Evolutionary conservation across 768 basidiomycete genomes (phyloP), one percentile per base, ranked within the genome.

Genomic region (Fomitopsis pulvina): DNA sequence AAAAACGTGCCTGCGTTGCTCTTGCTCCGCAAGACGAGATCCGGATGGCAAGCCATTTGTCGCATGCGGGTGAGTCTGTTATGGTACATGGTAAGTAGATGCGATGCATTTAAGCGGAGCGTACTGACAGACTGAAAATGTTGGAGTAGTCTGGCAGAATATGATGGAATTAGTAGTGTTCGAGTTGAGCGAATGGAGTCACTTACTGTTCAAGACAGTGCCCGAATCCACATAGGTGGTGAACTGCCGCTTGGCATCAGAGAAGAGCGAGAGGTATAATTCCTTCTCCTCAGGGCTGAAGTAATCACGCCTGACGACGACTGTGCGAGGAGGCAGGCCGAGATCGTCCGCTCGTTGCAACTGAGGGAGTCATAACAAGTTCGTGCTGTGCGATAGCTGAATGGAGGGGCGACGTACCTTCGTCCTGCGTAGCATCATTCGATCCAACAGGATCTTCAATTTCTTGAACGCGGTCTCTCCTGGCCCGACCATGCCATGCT

Each of bases 281-380:
- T 99, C 96, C 64, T 93, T 97, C 70, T 99, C 96, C 66, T 96
- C 94, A 0, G 91, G 87, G 55, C 90, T 93, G 73, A 98, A 98
- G 66, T 86, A 88, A 65, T 98, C 95, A 45, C 83, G 73, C 39
- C 92, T 80, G 50, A 99, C 83, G 42, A 89, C 75, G 20, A 99
- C 87, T 0, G 84, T 93, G 32, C 96, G 78, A 6, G 96, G 96
- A 7, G 96, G 96, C 18, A 98, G 69, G 5, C 92, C 96, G 21
- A 99, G 79, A 64, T 99, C 96, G 61, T 99, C 96, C 1, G 95
- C 95, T 48, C 87, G 79, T 79, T 99, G 89, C 40, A 97, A 73
- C 85, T 97, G 46, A 5, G 65, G 44, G 21, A 53, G 16, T 22
- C 11, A 40, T 48, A 39, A n/a, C n/a, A 47, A 22, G n/a, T 48